Percentiles rank a stretch among this genome's conserved stretches.
Conservation (phyloP, 352 stramenopile species). For the Globisporangium nunn region DNA sequence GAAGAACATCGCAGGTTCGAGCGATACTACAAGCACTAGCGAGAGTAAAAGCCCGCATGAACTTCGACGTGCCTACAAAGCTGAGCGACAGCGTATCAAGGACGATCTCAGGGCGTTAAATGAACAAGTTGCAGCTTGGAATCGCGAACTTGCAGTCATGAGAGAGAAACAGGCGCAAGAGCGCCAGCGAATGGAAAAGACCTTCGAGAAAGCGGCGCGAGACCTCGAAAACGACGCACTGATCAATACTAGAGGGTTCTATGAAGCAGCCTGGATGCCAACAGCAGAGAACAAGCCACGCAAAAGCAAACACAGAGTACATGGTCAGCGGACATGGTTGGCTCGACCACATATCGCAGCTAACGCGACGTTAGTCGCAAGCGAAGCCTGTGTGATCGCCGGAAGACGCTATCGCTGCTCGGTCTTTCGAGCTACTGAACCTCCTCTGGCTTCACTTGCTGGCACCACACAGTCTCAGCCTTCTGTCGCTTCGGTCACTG, state of each 20-base stretch:
- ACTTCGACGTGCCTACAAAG: slow-evolving; percentile 32
- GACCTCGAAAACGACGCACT: slow-evolving; percentile 13
- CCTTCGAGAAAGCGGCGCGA: slow-evolving; percentile 10
- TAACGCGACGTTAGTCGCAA: slow-evolving; percentile 12
- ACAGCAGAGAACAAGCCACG: neutral
- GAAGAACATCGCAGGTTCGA: slow-evolving; percentile 11
- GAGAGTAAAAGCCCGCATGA: slow-evolving; percentile 13
- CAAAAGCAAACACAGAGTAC: no score
- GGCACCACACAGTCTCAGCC: no score
- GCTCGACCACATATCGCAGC: slow-evolving; percentile 16
- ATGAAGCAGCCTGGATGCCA: neutral
- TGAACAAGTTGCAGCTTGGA: slow-evolving; percentile 16
- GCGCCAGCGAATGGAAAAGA: slow-evolving; percentile 8
- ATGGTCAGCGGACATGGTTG: slow-evolving; percentile 24
- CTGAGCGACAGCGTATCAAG: slow-evolving; percentile 35
- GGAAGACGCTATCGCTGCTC: slow-evolving; percentile 22
- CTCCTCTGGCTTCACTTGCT: neutral
- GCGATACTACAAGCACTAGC: slow-evolving; percentile 5
- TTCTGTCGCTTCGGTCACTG: no score
- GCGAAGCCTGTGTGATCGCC: slow-evolving; percentile 19
- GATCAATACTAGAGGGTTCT: slow-evolving; percentile 2
- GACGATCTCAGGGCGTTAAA: slow-evolving; percentile 26
- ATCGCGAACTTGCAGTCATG: slow-evolving; percentile 13
- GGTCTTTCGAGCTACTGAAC: slow-evolving; percentile 13
- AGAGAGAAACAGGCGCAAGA: slow-evolving; percentile 20